A percentile compares a stretch with the other conserved stretches of the same genome.
phyloP scores from a whole-genome alignment of 1,139 yeast species.

The Lodderomyces orthopsilosis region DNA sequence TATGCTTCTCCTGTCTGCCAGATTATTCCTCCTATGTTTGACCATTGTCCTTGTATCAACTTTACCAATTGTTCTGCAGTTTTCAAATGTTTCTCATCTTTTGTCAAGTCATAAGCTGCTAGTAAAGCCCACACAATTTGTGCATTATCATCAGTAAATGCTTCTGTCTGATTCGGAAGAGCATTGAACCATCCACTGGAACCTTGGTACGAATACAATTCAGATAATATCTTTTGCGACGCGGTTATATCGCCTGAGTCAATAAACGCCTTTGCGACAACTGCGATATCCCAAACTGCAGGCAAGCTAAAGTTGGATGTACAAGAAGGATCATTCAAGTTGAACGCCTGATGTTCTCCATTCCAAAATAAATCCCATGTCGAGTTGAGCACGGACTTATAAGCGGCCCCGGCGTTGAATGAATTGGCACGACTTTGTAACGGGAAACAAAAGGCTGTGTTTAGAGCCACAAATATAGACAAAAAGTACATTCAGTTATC shows the following conservation, averaged over 20 bases:
- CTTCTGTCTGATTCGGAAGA: constrained; percentile 24
- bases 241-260: constrained; percentile 12
- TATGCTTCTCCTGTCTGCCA: constrained; percentile 26
- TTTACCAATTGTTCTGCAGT: constrained; percentile 19
- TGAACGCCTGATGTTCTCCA: constrained; percentile 11
- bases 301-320: constrained; percentile 13
- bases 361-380: constrained; percentile 19
- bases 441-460: not conserved
- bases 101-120: constrained; percentile 22
- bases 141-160: constrained; percentile 35
- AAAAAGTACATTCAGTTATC: not conserved
- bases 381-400: constrained; percentile 5
- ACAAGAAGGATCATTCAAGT: constrained; percentile 15
- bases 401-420: constrained; percentile 7
- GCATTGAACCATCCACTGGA: constrained; percentile 24
- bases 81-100: constrained; percentile 15
- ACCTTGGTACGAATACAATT: constrained; percentile 16
- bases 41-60: constrained; percentile 21
- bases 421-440: not conserved
- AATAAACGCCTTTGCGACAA: constrained; percentile 19
- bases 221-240: constrained; percentile 10
- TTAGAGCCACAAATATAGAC: not conserved
- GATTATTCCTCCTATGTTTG: constrained; percentile 26
- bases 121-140: constrained; percentile 32
- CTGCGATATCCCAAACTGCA: constrained; percentile 26